Base-by-base conservation (phyloP, 805 yeast genomes). In the Yarrowia deformans region DNA sequence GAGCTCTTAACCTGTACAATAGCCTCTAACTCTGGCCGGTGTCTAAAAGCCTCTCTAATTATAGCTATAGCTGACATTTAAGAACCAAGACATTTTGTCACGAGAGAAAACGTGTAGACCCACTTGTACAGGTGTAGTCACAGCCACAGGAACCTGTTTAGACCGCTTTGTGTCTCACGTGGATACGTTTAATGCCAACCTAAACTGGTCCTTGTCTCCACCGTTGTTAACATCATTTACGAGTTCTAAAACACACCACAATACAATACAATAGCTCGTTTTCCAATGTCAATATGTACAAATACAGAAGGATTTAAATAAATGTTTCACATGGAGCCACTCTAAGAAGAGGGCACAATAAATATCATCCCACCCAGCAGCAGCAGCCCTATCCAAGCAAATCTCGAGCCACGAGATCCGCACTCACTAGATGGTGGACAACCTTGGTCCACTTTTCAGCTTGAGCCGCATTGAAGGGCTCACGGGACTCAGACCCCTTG, bases 321-420 rank as follows among this genome's bases (percentile, higher is more conserved):
- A 43, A 43, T 40, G 45, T 40, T 40, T 18, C 18, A 40, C 45
- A 43, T 9, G 46, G 12, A 16, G 19, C 43, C 43, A 8, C 6
- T 40, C 19, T 32, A 49, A 23, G 16, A 49, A 10, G 16, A 29
- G 14, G 39, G 55, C 39, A 34, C 16, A 32, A 54, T 54, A 54
- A 54, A 54, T 54, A 54, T 54, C n/a, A 14, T 3, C 5, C 32
- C 8, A 18, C 19, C 14, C 8, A 12, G 10, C 45, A 13, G 12
- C 29, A 23, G 29, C 4, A 23, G 29, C 4, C 34, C 66, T 35
- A 60, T 13, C 52, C 29, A 10, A 60, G 46, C 40, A 60, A 6
- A 34, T 60, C 56, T 23, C 37, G 46, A 29, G 56, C 61, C 16
- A 69, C 67, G 10, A 70, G 70, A 39, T 70, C 72, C 16, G 63